Evolutionary conservation across 2,329 filamentous ascomycete genomes (phyloP).

Genomic region (Remersonia thermophila): DNA sequence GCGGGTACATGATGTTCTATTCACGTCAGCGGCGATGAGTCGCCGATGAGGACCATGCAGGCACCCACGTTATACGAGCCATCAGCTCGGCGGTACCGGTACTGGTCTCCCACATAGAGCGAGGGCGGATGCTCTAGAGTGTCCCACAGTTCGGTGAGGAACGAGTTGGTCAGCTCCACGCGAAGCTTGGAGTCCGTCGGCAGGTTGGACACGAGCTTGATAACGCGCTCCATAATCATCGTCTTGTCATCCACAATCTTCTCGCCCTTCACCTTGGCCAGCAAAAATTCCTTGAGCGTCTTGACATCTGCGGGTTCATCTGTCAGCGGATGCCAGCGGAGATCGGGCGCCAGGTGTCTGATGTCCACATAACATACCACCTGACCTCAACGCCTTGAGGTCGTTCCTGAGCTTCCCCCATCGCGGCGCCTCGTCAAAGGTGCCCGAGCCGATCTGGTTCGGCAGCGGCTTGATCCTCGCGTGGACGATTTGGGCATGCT

Average conservation of each 20-base stretch:
- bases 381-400: conserved; percentile 39
- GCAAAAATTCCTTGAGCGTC: conserved; percentile 49
- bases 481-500: conserved; percentile 25
- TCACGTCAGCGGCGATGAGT: conserved; percentile 2
- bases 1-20: conserved; percentile 52
- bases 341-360: too few species aligned
- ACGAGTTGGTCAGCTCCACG: conserved; percentile 50
- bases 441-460: conserved; percentile 49
- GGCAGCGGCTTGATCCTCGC: conserved; percentile 51
- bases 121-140: conserved; percentile 61
- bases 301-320: conserved; percentile 39
- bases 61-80: conserved; percentile 51
- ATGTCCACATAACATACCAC: conserved; percentile 27
- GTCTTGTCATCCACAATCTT: conserved; percentile 60
- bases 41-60: background rate
- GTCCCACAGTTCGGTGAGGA: conserved; percentile 59
- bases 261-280: conserved; percentile 49
- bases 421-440: conserved; percentile 36
- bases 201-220: conserved; percentile 55
- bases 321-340: background rate
- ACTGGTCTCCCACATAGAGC: conserved; percentile 50
- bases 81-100: conserved; percentile 55
- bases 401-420: conserved; percentile 43
- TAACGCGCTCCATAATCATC: conserved; percentile 63
- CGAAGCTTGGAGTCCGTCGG: conserved; percentile 50